Percentiles rank a stretch among this genome's conserved stretches.
These are phyloP conservation scores for Plantago elongata DNA, from an alignment of 257 asterid genomes.

Conservation along the genomic window DNA sequence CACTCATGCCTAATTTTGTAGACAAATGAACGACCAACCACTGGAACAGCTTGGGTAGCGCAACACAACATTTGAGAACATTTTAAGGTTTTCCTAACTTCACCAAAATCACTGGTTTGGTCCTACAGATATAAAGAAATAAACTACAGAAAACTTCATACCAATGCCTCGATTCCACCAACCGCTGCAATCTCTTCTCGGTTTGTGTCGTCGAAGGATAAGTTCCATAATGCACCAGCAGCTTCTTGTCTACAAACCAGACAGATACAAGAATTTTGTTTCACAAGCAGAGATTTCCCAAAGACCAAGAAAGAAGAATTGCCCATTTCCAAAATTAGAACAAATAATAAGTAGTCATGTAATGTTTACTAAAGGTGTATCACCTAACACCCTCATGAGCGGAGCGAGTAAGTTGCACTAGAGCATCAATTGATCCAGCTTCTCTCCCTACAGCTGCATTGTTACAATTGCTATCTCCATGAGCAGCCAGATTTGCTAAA, in stretches of 20 bases:
- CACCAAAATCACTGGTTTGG: too few species aligned
- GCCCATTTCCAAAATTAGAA: not conserved
- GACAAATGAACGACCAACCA: too few species aligned
- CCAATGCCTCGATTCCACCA: slow-evolving; percentile 95
- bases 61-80: too few species aligned
- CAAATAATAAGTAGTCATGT: not conserved
- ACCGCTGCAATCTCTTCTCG: slow-evolving; percentile 87
- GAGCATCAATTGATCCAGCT: slow-evolving; percentile 81
- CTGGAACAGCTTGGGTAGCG: too few species aligned
- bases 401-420: slow-evolving; percentile 72
- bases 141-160: slow-evolving; percentile 22
- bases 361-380: slow-evolving; percentile 12
- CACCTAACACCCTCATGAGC: slow-evolving; percentile 81
- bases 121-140: not conserved
- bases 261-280: not conserved
- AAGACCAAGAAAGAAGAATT: too few species aligned
- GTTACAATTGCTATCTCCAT: slow-evolving; percentile 78
- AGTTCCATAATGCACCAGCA: slow-evolving; percentile 91
- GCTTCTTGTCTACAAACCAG: slow-evolving; percentile 79
- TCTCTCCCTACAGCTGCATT: slow-evolving; percentile 82
- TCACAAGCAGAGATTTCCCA: not conserved
- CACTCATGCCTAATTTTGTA: too few species aligned
- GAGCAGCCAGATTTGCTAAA: slow-evolving; percentile 82
- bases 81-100: too few species aligned
- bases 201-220: slow-evolving; percentile 81